phyloP scores from a whole-genome alignment of 23 red algal species.

The Gracilaria domingensis region DNA sequence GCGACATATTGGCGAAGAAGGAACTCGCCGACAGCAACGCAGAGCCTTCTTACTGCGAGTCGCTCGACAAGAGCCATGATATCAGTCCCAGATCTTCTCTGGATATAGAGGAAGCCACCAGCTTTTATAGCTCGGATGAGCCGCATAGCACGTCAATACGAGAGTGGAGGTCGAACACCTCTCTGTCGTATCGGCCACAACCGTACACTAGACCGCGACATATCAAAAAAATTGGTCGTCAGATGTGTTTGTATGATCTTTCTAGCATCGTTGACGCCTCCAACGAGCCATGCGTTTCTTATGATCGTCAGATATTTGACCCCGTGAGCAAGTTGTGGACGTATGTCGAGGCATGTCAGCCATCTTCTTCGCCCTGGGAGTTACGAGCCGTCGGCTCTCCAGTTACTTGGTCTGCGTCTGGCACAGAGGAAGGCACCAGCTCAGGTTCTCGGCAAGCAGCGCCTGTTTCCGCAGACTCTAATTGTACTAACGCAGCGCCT shows the following conservation, averaged over 20 bases:
- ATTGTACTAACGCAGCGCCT: background rate
- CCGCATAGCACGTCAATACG: slow-evolving; percentile 57
- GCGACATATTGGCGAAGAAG: slow-evolving; percentile 47
- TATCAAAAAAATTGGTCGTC: slow-evolving; percentile 59
- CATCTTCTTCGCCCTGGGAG: slow-evolving; percentile 50
- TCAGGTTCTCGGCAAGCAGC: slow-evolving; percentile 45
- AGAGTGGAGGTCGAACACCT: slow-evolving; percentile 57
- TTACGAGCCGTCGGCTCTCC: slow-evolving; percentile 38
- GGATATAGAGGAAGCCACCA: slow-evolving; percentile 66
- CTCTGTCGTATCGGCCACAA: slow-evolving; percentile 40
- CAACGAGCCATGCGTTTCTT: slow-evolving; percentile 64
- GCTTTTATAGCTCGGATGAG: slow-evolving; percentile 64
- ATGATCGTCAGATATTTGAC: slow-evolving; percentile 71
- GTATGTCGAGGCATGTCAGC: slow-evolving; percentile 53
- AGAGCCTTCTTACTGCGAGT: slow-evolving; percentile 18
- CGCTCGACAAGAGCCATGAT: slow-evolving; percentile 34
- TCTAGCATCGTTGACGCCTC: slow-evolving; percentile 61
- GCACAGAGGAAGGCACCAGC: slow-evolving; percentile 55
- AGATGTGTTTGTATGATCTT: slow-evolving; percentile 60
- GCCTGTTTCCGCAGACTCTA: slow-evolving; percentile 12
- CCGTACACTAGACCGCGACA: slow-evolving; percentile 47
- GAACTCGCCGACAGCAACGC: slow-evolving; percentile 46
- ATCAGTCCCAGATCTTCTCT: slow-evolving; percentile 47
- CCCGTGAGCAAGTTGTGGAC: slow-evolving; percentile 66
- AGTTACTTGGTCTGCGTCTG: slow-evolving; percentile 44